Percentiles rank a stretch among this genome's conserved stretches.
Evolutionary conservation across 257 asterid species (phyloP).

Genomic region (Solanum peruvianum): DNA sequence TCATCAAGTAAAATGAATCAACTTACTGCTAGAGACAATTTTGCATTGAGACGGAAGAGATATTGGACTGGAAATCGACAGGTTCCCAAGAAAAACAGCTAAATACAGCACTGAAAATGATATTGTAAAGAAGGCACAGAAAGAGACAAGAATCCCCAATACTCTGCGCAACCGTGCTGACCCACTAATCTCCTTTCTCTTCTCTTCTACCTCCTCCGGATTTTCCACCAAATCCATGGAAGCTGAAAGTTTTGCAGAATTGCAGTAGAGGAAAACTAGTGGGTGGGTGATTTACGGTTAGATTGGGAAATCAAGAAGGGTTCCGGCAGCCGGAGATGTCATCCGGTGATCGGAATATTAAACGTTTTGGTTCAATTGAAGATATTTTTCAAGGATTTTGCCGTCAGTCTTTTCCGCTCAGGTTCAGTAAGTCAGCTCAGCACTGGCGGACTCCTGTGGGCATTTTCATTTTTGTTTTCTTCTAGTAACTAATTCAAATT

Average conservation of each 20-base stretch:
- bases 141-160: constrained; percentile 21
- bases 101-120: constrained; percentile 40
- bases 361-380: not conserved
- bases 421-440: not conserved
- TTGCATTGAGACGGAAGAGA: constrained; percentile 75
- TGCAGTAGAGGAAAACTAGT: not conserved
- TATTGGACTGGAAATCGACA: constrained; percentile 74
- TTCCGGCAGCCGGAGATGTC: constrained; percentile 47
- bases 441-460: not conserved
- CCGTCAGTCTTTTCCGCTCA: not conserved
- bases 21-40: constrained; percentile 81
- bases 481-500: not conserved
- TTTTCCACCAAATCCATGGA: constrained; percentile 51
- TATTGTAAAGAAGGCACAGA: constrained; percentile 24
- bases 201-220: constrained; percentile 19
- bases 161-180: constrained; percentile 31
- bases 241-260: not conserved
- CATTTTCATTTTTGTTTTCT: not conserved
- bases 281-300: not conserved
- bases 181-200: constrained; percentile 12
- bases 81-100: constrained; percentile 50
- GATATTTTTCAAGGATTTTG: not conserved
- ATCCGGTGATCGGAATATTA: constrained; percentile 40
- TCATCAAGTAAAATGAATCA: not conserved
- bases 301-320: not conserved